Percentiles rank a stretch among this genome's conserved stretches.
Conservation (phyloP, 345 rosid genomes). For the Cardiospermum halicacabum region DNA sequence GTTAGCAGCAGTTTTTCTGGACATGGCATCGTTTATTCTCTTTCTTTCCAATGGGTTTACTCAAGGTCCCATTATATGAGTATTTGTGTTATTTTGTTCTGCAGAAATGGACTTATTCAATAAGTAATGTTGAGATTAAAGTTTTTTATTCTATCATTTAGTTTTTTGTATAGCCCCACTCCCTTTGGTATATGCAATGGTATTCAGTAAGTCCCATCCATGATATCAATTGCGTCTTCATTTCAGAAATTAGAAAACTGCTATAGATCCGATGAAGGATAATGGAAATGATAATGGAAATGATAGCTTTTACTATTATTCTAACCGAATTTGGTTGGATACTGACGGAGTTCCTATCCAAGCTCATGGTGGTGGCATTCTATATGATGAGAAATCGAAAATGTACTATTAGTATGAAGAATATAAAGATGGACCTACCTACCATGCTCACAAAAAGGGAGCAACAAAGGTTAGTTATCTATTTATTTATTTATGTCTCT, state of each 20-base stretch:
- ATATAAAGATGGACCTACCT: constrained; percentile 91
- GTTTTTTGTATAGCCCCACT: too few relatives aligned
- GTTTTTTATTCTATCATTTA: too few relatives aligned
- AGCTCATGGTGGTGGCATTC: constrained; percentile 91
- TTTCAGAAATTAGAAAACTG: constrained; percentile 61
- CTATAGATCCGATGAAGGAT: constrained; percentile 55
- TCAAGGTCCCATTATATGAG: too few relatives aligned
- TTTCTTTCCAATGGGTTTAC: too few relatives aligned
- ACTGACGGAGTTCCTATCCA: constrained; percentile 88
- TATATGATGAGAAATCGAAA: constrained; percentile 49
- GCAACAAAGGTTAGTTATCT: constrained; percentile 67
- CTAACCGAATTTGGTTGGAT: constrained; percentile 86
- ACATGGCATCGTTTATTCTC: too few relatives aligned
- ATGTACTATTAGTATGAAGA: constrained; percentile 92
- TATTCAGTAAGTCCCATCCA: constrained; percentile 78
- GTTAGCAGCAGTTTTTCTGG: too few relatives aligned
- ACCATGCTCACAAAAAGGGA: constrained; percentile 66
- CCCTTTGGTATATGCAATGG: constrained; percentile 80
- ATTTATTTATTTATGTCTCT: too few relatives aligned
- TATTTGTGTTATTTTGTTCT: too few relatives aligned
- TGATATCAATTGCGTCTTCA: constrained; percentile 69
- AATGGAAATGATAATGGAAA: constrained; percentile 52
- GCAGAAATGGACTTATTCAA: too few relatives aligned
- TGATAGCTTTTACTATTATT: constrained; percentile 48
- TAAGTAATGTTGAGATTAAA: too few relatives aligned